Evolutionary conservation across 768 basidiomycete species (phyloP), one percentile per base, ranked within the genome.

Genomic region (Butyriboletus loyo): DNA sequence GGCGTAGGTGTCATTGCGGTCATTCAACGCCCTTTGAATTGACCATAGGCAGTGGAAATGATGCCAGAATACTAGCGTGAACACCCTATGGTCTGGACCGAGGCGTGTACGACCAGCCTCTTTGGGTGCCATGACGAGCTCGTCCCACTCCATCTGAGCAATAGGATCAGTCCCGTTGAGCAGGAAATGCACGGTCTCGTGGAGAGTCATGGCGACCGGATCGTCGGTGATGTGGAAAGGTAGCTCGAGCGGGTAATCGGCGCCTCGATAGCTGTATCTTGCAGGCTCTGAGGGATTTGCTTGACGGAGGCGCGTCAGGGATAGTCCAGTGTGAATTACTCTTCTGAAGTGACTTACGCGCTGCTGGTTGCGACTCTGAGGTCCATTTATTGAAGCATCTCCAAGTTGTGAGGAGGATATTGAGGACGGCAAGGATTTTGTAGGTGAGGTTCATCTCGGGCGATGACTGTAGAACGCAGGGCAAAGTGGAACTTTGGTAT

Each of bases 1-100:
- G 2, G 46, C 57, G 22, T 44, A 54, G 1, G 32, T 28, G 8
- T 59, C 57, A 2, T 54, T 28, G 22, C 17, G 57, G 34, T 58
- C 57, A 7, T 58, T 49, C 2, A 58, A 7, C 6, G 56, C 57
- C 37, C 25, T 44, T 9, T 54, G 57, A 17, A 58, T 53, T 4
- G 50, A 58, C 57, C 57, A 58, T 19, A 53, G 19, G 30, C 57
- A 58, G 24, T 58, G 57, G 34, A 59, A 40, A 8, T 58, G 46
- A 13, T 59, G 57, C 46, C 50, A 53, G 46, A 48, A 58, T 8
- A 37, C 38, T 34, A 54, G 9, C 8, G 46, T 59, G 43, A 59
- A 54, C 28, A 58, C 5, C 25, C 51, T 36, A 15, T 59, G 38
- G 15, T 58, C 57, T 36, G 57, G 57, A 7, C 57, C 57, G 5